Conservation (phyloP, 1,284 basidiomycete genomes). For the Fomitiporia mediterranea region DNA sequence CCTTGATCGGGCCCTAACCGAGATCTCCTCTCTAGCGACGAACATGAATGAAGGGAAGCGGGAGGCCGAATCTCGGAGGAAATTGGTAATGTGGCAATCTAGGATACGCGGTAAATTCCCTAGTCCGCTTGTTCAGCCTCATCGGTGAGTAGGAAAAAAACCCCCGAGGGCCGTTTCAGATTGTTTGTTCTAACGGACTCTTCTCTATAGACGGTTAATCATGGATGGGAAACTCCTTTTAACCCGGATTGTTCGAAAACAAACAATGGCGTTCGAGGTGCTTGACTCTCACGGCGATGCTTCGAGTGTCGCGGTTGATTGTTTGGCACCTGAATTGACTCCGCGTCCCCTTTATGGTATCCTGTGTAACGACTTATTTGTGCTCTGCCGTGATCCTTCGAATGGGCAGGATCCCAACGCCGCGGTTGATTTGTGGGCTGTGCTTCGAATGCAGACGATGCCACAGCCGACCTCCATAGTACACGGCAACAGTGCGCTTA, state of each 20-base stretch:
- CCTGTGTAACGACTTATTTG: slow-evolving; percentile 89
- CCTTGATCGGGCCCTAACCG: slow-evolving; percentile 78
- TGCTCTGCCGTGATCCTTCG: slow-evolving; percentile 79
- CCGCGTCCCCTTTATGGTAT: slow-evolving; percentile 74
- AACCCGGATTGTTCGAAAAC: slow-evolving; percentile 87
- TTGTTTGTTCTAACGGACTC: slow-evolving; percentile 18
- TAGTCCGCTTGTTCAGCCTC: slow-evolving; percentile 95
- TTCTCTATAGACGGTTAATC: slow-evolving; percentile 63
- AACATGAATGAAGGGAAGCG: slow-evolving; percentile 98
- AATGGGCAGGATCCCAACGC: slow-evolving; percentile 69
- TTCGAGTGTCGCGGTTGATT: slow-evolving; percentile 82
- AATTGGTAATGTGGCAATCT: slow-evolving; percentile 89
- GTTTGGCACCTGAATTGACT: slow-evolving; percentile 77
- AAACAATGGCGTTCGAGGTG: slow-evolving; percentile 79
- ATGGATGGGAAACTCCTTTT: slow-evolving; percentile 83
- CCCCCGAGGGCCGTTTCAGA: slow-evolving; percentile 9
- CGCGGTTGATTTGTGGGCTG: slow-evolving; percentile 86
- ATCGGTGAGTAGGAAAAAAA: slow-evolving; percentile 64
- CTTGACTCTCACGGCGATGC: slow-evolving; percentile 72
- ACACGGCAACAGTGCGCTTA: slow-evolving; percentile 69
- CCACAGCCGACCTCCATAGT: slow-evolving; percentile 88
- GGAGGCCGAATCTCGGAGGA: slow-evolving; percentile 84
- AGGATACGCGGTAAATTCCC: slow-evolving; percentile 89
- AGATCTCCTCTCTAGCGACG: slow-evolving; percentile 83
- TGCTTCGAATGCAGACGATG: slow-evolving; percentile 86